Percentiles rank a stretch among this genome's conserved stretches.
Conservation (phyloP, 352 stramenopile species). For the Phytophthora citrophthora region DNA sequence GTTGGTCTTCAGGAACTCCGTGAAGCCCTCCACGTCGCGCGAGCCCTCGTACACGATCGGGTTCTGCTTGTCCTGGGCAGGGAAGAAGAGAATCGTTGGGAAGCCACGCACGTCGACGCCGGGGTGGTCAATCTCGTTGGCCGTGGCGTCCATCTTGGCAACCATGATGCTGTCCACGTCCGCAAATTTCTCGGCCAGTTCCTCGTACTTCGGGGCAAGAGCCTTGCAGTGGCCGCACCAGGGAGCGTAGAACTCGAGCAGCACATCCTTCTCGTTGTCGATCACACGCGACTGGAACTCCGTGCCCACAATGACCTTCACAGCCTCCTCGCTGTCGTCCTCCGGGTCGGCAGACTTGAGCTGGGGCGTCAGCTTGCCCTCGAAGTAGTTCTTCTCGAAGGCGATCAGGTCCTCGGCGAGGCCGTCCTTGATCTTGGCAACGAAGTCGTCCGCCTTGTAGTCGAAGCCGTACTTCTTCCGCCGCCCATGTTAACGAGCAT, state of each 20-base stretch:
- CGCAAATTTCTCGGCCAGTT: conserved; percentile 89
- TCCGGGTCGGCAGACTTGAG: conserved; percentile 94
- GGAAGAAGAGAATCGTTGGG: conserved; percentile 96
- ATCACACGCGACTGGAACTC: conserved; percentile 91
- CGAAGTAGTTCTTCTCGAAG: conserved; percentile 89
- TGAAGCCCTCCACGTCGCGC: conserved; percentile 84
- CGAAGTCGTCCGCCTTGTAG: conserved; percentile 76
- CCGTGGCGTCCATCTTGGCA: conserved; percentile 95
- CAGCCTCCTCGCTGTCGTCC: conserved; percentile 88
- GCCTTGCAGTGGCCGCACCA: conserved; percentile 94
- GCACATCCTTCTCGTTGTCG: conserved; percentile 88
- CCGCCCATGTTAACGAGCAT: conserved; percentile 92
- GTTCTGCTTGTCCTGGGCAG: conserved; percentile 88
- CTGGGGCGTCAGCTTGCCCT: conserved; percentile 83
- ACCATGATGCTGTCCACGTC: conserved; percentile 93
- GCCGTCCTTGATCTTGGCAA: conserved; percentile 64
- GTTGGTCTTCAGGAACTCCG: conserved; percentile 90
- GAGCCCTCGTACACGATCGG: conserved; percentile 87
- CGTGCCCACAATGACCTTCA: conserved; percentile 94
- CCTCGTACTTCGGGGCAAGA: conserved; percentile 92
- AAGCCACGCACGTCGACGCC: conserved; percentile 93
- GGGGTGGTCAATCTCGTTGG: conserved; percentile 94
- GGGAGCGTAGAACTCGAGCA: conserved; percentile 93
- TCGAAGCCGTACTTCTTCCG: conserved; percentile 93
- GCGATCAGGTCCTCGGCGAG: conserved; percentile 59